Evolutionary conservation across 108 stramenopile genomes (phyloP).

Genomic region (Phaeodactylum tricornutum): DNA sequence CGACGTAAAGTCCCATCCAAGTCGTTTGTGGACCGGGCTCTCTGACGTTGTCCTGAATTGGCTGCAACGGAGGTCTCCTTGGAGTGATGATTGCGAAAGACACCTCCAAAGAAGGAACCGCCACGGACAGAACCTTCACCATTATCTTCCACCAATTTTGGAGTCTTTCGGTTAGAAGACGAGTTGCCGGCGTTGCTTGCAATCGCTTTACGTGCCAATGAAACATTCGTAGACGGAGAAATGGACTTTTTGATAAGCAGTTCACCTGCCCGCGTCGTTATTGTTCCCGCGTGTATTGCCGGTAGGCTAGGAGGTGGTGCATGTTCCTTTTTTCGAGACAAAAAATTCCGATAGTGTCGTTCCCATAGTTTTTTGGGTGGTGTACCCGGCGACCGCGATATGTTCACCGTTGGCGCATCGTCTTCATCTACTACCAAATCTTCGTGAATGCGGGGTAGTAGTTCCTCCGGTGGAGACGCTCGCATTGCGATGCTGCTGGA

Average conservation of each 20-base stretch:
- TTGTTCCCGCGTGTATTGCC: neutral
- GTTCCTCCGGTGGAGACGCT: neutral
- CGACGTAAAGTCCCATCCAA: constrained; percentile 7
- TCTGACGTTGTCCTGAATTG: neutral
- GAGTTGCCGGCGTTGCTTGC: neutral
- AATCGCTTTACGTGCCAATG: neutral
- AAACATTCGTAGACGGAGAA: neutral
- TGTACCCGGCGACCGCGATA: neutral
- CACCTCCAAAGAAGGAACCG: constrained; percentile 2
- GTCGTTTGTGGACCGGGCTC: neutral
- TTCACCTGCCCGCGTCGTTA: neutral
- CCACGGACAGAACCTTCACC: constrained; percentile 13
- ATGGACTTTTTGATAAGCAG: no score
- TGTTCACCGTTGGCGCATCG: neutral
- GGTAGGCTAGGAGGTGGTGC: no score
- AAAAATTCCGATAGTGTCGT: constrained; percentile 3
- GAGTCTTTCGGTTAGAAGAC: neutral
- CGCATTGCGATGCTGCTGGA: neutral
- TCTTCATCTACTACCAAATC: neutral
- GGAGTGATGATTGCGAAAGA: neutral
- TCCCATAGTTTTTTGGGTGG: constrained; percentile 6
- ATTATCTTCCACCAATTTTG: neutral
- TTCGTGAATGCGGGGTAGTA: neutral
- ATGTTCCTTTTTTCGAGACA: neutral
- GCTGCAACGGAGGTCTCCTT: neutral